A percentile compares a stretch with the other conserved stretches of the same genome.
These are phyloP conservation scores for Alternaria atra DNA, from an alignment of 2,329 filamentous ascomycete species.

Conservation along the genomic window DNA sequence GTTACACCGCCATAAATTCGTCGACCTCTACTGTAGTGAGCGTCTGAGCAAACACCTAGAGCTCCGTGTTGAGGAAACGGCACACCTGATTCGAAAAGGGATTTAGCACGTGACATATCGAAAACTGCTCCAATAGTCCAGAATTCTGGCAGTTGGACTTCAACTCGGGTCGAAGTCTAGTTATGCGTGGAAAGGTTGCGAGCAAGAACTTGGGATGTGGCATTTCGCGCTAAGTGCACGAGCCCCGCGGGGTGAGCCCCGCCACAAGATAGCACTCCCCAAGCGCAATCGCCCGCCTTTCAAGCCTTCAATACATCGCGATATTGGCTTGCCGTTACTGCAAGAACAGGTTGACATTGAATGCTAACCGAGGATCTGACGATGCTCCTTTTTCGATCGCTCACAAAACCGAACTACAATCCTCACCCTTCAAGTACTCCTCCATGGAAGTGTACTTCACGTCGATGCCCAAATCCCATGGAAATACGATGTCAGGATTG, in stretches of 20 bases:
- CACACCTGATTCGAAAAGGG: not conserved
- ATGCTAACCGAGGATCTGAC: not conserved
- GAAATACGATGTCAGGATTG: constrained; percentile 43
- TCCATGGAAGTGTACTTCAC: constrained; percentile 33
- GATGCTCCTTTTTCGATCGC: not conserved
- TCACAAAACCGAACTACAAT: constrained; percentile 33
- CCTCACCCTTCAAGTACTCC: constrained; percentile 37
- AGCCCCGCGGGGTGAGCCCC: not conserved
- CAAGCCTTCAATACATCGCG: not conserved
- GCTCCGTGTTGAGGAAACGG: not conserved
- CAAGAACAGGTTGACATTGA: not conserved
- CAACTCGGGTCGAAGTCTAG: not conserved
- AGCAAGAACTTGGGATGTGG: not conserved
- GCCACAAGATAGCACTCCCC: not conserved
- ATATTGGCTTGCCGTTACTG: not conserved
- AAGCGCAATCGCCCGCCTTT: not conserved
- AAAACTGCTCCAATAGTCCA: not conserved
- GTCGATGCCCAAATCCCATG: constrained; percentile 33
- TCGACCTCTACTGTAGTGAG: not conserved
- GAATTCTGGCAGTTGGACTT: not conserved
- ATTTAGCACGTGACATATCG: not conserved
- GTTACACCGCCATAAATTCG: not conserved
- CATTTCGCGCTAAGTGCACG: constrained; percentile 1
- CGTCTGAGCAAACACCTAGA: not conserved
- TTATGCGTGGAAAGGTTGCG: not conserved